Conservation (phyloP, 2,329 filamentous ascomycete species). For the Arthrobotrys entomopaga region DNA sequence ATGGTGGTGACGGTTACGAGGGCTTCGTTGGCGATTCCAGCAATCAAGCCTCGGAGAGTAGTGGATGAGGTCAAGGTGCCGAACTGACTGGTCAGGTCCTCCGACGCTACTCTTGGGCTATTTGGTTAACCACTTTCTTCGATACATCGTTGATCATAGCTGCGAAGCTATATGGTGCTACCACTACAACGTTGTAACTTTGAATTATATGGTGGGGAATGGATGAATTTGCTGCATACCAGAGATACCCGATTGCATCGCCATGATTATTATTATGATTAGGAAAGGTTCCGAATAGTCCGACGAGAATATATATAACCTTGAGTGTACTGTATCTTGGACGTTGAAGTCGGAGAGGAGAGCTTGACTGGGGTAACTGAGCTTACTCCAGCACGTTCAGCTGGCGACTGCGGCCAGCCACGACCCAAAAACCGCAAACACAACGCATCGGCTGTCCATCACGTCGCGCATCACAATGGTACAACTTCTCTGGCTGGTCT, state of each 20-base stretch:
- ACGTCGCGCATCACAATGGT: neutral
- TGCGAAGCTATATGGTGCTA: neutral
- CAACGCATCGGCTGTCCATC: conserved; percentile 23
- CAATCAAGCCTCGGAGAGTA: conserved; percentile 75
- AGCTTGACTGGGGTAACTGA: conserved; percentile 8
- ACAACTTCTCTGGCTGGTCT: too few relatives aligned
- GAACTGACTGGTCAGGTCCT: conserved; percentile 80
- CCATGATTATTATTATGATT: neutral
- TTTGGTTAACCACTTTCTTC: conserved; percentile 8
- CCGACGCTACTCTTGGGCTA: conserved; percentile 69
- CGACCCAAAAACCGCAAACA: conserved; percentile 29
- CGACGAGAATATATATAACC: too few relatives aligned
- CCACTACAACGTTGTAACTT: neutral
- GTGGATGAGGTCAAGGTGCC: conserved; percentile 72
- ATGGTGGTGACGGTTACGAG: conserved; percentile 72
- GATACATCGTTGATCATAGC: neutral
- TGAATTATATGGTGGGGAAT: too few relatives aligned
- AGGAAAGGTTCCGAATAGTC: too few relatives aligned
- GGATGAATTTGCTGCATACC: conserved; percentile 16
- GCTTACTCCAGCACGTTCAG: conserved; percentile 20
- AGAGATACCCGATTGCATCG: conserved; percentile 30
- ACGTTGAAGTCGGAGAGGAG: neutral
- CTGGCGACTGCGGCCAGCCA: conserved; percentile 19
- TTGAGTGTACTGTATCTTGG: too few relatives aligned
- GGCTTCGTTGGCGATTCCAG: conserved; percentile 75